Evolutionary conservation across 2,329 filamentous ascomycete genomes (phyloP).

Genomic region (Calonectria hawksworthii): DNA sequence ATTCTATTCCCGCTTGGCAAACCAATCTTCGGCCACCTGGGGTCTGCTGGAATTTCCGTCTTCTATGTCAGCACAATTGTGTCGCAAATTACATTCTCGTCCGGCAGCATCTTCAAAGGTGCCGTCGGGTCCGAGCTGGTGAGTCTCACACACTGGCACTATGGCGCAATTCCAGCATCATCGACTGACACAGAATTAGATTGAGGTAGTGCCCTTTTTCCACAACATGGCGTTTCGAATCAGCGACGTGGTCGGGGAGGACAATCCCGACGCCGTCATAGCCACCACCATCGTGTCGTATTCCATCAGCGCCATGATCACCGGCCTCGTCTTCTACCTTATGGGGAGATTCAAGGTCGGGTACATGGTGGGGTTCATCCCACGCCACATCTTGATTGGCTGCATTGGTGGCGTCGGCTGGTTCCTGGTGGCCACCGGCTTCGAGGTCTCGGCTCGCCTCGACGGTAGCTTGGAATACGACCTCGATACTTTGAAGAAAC

Average conservation of each 20-base stretch:
- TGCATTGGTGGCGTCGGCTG: slow-evolving; percentile 98
- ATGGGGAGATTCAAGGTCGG: slow-evolving; percentile 91
- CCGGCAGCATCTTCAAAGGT: slow-evolving; percentile 88
- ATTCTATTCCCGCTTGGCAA: slow-evolving; percentile 94
- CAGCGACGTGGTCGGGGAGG: slow-evolving; percentile 80
- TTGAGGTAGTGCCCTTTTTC: slow-evolving; percentile 98
- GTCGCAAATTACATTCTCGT: slow-evolving; percentile 90
- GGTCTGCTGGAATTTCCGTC: slow-evolving; percentile 95
- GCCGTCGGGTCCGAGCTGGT: slow-evolving; percentile 95
- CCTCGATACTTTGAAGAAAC: slow-evolving; percentile 79
- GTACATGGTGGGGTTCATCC: slow-evolving; percentile 96
- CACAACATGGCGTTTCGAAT: slow-evolving; percentile 98
- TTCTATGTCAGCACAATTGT: slow-evolving; percentile 99
- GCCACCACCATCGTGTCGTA: slow-evolving; percentile 96
- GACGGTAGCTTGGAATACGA: slow-evolving; percentile 89
- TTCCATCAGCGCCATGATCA: slow-evolving; percentile 90
- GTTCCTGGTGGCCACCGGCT: slow-evolving; percentile 91
- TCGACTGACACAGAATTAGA: slow-evolving; percentile 61
- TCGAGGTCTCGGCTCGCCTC: slow-evolving; percentile 92
- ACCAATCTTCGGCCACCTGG: slow-evolving; percentile 86
- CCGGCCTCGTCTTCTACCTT: slow-evolving; percentile 90
- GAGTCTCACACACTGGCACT: slow-evolving; percentile 44
- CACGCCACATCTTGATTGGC: slow-evolving; percentile 94
- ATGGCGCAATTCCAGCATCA: neutral
- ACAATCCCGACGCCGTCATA: slow-evolving; percentile 87